Base-by-base conservation (phyloP, 1,284 basidiomycete genomes). In the Austroboletus niveus region DNA sequence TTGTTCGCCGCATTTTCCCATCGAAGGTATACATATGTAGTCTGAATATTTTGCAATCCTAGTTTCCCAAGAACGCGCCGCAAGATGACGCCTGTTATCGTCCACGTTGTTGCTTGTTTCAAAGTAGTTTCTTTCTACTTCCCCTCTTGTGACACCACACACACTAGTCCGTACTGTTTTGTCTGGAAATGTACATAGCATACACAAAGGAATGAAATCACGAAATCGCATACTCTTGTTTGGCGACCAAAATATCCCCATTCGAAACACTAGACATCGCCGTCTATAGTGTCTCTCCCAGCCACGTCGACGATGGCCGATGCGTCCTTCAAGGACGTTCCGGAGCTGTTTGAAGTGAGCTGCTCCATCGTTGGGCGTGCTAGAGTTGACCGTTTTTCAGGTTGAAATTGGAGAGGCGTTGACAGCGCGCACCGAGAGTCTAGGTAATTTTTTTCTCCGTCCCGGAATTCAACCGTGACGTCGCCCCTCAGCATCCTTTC, bases 401-500 rank as follows among this genome's bases (percentile, higher is more conserved):
- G 85, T 90, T 53, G 93, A 97, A 61, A 81, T 97, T 48, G 94
- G 92, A 50, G 96, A 98, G 76, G 82, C 89, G 12, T 73, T 99
- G 42, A 82, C 88, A 42, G 91, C 94, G 40, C 80, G 96, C 55
- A 98, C 96, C 24, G 96, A 99, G 71, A 87, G 87, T 52, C 79
- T 99, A 55, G 86, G 94, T 95, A 61, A 64, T 89, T 51, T 41
- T 38, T 9, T 39, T 34, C 17, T 22, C 39, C 8, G 8, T 22
- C 15, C n/a, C 14, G n/a, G 35, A 8, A 8, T 5, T 17, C n/a
- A 15, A n/a, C 17, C 5, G 35, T 36, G 14, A 36, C 15, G n/a
- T 36, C 5, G 8, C 7, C 15, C 7, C 17, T 5, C 60, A 96
- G 92, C 91, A 8, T 88, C 93, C 10, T 99, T 98, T 72, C 83